Evolutionary conservation across 495 filamentous ascomycete species (phyloP).

Genomic region (Aspergillus wentii): DNA sequence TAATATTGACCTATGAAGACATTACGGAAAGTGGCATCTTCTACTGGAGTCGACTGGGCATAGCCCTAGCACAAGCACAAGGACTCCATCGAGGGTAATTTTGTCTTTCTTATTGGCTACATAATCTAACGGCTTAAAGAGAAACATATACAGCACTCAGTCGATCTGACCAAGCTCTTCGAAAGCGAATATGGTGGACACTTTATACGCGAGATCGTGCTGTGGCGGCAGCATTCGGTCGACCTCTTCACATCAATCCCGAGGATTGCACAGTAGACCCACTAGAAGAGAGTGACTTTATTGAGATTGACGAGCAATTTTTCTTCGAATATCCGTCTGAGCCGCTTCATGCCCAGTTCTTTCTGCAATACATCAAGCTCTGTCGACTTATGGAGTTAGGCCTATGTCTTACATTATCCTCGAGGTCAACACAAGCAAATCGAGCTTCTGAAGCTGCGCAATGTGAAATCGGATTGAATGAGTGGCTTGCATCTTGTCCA

Average conservation of each 20-base stretch:
- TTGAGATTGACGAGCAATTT: constrained; percentile 63
- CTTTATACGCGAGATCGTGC: constrained; percentile 18
- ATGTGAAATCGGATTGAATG: constrained; percentile 83
- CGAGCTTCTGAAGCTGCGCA: constrained; percentile 74
- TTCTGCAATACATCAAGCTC: constrained; percentile 85
- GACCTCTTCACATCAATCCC: constrained; percentile 58
- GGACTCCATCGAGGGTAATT: constrained; percentile 3
- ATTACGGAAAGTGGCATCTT: constrained; percentile 86
- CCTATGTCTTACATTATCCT: constrained; percentile 78
- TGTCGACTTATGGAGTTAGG: constrained; percentile 93
- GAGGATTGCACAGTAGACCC: constrained; percentile 91
- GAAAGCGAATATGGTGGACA: constrained; percentile 62
- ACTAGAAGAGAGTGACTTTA: constrained; percentile 80
- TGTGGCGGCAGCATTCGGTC: constrained; percentile 16
- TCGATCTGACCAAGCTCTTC: constrained; percentile 72
- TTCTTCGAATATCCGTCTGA: constrained; percentile 64
- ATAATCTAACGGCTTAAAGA: not conserved
- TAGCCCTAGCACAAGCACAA: constrained; percentile 74
- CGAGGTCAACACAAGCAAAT: constrained; percentile 61
- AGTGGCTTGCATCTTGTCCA: constrained; percentile 87
- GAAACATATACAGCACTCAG: constrained; percentile 54
- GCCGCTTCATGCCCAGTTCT: constrained; percentile 78
- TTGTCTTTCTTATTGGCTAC: no score
- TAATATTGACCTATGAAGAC: constrained; percentile 40
- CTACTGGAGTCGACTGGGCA: constrained; percentile 90